Base-by-base conservation (phyloP, 1,284 basidiomycete genomes). In the Sporisorium scitamineum region DNA sequence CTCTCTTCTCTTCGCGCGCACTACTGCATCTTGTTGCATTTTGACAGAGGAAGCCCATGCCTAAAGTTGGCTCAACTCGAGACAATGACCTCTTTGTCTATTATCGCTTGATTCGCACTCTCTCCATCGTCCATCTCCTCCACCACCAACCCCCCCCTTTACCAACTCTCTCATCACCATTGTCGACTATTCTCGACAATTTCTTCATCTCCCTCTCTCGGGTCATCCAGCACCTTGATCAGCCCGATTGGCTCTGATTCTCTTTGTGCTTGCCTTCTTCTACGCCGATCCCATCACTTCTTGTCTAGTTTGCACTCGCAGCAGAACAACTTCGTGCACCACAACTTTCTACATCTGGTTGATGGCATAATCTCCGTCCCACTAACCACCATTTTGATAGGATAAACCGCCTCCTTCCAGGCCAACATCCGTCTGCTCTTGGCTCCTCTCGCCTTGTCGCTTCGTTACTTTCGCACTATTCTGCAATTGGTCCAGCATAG, bases 111-210 rank as follows among this genome's bases (percentile, higher is more conserved):
- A 1, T 39, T 24, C 56, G 16, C 20, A 9, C 41, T 10, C 18
- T 2, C 2, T 24, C 6, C 39, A n/a, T 31, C 31, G 31, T 20
- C 26, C 47, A 20, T 22, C 31, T n/a, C 22, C 34, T 57, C 59
- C 54, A 61, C n/a, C 58, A 44, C 31, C 42, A 24, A 18, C 41
- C n/a, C 26, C 39, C 8, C 3, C 14, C 20, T 39, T 24, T 8
- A n/a, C n/a, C n/a, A n/a, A n/a, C n/a, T n/a, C n/a, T n/a, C n/a
- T n/a, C n/a, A n/a, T 20, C 13, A 5, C 7, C n/a, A 65, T 31
- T 53, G 63, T 65, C 63, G 69, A 71, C 69, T 37, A 61, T 37
- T 59, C 69, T 71, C 59, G 69, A 68, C 64, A 27, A 54, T 27
- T 31, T 1, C 41, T 42, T 27, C 22, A 22, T 26, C 24, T 16